Conservation (phyloP, 495 filamentous ascomycete genomes). For the Pseudotulostoma volvatum region DNA sequence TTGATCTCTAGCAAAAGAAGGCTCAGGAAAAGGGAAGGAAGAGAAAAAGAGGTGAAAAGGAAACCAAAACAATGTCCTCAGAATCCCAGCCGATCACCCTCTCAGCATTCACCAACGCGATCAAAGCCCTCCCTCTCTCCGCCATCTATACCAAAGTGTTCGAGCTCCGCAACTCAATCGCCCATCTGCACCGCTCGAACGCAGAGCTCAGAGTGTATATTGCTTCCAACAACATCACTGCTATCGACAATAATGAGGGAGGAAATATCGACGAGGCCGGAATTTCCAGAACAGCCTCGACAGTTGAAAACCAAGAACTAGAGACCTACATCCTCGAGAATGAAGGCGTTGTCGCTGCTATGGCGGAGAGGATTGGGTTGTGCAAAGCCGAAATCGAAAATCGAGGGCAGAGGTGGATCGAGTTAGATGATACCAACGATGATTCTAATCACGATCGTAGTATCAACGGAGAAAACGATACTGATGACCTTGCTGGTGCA, state of each 20-base stretch:
- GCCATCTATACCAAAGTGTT: constrained; percentile 62
- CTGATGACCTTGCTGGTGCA: constrained; percentile 6
- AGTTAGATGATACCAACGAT: constrained; percentile 23
- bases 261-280: constrained; percentile 25
- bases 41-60: no score
- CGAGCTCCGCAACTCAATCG: constrained; percentile 68
- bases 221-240: no score
- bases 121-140: constrained; percentile 53
- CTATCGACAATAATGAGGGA: constrained; percentile 30
- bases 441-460: no score
- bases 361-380: constrained; percentile 52
- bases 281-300: constrained; percentile 31
- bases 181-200: constrained; percentile 69
- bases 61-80: constrained; percentile 19
- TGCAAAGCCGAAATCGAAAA: constrained; percentile 59
- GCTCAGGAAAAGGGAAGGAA: no score
- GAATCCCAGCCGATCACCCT: constrained; percentile 22
- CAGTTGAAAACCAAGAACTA: constrained; percentile 42
- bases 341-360: constrained; percentile 50
- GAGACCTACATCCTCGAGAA: constrained; percentile 45
- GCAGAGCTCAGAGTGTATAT: constrained; percentile 46
- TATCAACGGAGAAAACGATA: constrained; percentile 10
- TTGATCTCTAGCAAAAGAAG: no score
- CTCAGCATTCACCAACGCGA: constrained; percentile 43
- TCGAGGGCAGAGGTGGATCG: constrained; percentile 55